Evolutionary conservation across 129 eudicot genomes (phyloP).

Genomic region (Helichrysum umbraculigerum): DNA sequence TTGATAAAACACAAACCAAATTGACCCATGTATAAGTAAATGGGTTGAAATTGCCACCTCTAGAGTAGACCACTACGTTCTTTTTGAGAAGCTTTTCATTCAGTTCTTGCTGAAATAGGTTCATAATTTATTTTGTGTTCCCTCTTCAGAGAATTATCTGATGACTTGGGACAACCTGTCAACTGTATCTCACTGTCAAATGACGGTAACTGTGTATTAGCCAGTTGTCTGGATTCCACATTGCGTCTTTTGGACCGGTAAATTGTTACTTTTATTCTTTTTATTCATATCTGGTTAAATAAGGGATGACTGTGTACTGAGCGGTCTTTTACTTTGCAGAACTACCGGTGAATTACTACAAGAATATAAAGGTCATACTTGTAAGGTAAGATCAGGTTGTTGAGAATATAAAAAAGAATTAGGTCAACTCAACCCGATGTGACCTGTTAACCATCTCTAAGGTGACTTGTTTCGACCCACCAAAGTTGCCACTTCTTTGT

Average conservation of each 20-base stretch:
- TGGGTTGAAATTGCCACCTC: neutral
- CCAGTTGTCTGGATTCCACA: slow-evolving; percentile 94
- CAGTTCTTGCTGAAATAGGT: slow-evolving; percentile 10
- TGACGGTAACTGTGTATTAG: slow-evolving; percentile 89
- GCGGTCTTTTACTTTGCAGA: slow-evolving; percentile 44
- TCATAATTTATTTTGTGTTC: slow-evolving; percentile 10
- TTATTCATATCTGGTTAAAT: slow-evolving; percentile 5
- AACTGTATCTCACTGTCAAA: slow-evolving; percentile 93
- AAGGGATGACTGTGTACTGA: slow-evolving; percentile 13
- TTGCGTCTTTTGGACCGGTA: slow-evolving; percentile 90
- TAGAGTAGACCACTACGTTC: neutral
- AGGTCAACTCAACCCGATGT: neutral
- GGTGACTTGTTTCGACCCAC: neutral
- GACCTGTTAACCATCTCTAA: neutral
- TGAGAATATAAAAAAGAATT: slow-evolving; percentile 2
- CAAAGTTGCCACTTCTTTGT: neutral
- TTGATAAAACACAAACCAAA: neutral
- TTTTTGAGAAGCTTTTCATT: neutral
- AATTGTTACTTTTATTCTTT: slow-evolving; percentile 12
- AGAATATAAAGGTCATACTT: slow-evolving; percentile 93
- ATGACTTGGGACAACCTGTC: slow-evolving; percentile 89
- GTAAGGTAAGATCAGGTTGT: slow-evolving; percentile 62
- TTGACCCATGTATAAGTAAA: neutral
- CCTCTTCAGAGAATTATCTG: slow-evolving; percentile 72
- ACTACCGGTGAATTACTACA: slow-evolving; percentile 90